Conservation (phyloP, 169 alveolate species). For the Plasmodium yoelii region DNA sequence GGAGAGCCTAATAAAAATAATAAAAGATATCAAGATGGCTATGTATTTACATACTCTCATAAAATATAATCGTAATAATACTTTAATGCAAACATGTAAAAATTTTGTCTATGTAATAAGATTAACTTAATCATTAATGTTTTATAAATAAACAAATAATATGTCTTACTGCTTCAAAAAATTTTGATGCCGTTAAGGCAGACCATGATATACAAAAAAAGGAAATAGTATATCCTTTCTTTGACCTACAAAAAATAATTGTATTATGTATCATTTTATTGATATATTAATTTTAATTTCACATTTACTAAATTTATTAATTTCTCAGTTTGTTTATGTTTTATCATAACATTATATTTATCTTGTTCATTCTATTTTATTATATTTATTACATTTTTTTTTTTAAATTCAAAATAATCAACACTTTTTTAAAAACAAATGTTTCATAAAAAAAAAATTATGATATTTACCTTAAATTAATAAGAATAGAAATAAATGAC, state of each 20-base stretch:
- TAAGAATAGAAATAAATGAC: conserved; percentile 84
- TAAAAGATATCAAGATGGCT: conserved; percentile 13
- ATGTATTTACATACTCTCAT: neutral
- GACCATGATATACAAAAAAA: conserved; percentile 83
- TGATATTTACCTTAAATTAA: conserved; percentile 78
- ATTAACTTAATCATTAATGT: too few relatives aligned
- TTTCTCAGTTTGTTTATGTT: neutral
- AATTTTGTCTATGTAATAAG: too few relatives aligned
- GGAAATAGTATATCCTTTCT: conserved; percentile 78
- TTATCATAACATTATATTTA: neutral
- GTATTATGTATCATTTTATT: neutral
- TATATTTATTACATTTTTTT: neutral
- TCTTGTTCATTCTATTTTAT: neutral
- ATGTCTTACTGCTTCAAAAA: conserved; percentile 83
- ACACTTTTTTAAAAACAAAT: too few relatives aligned
- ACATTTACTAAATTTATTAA: too few relatives aligned
- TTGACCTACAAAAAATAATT: conserved; percentile 35
- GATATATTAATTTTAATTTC: neutral
- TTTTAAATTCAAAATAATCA: neutral
- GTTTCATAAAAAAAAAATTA: neutral
- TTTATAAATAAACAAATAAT: too few relatives aligned
- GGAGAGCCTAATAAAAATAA: conserved; percentile 69
- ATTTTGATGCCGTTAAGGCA: conserved; percentile 89
- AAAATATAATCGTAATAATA: neutral
- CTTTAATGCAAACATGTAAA: neutral